Evolutionary conservation across 148 eudicot genomes (phyloP), one percentile per base, ranked within the genome.

Genomic region (Salicornia ramosissima): DNA sequence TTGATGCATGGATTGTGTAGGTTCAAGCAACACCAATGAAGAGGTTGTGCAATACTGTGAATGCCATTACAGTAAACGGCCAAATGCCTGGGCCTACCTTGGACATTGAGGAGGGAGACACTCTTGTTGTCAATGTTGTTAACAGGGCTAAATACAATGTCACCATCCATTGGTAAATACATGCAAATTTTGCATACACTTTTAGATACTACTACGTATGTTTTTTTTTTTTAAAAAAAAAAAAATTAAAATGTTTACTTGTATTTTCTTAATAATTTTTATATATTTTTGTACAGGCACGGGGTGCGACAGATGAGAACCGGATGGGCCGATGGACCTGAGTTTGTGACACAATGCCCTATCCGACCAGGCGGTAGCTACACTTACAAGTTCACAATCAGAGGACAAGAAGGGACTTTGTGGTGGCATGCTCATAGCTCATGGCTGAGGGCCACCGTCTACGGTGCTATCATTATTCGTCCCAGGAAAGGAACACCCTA

Each of bases 391-490:
- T 94, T 87, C 42, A 87, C 78, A 14, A 88, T 90, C 29, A 56
- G 80, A 71, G 96, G 96, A 59, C 97, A 94, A 74, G 96, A 87
- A 82, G 98, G 98, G 19, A 93, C 98, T 22, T 79, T 92, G 1
- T 92, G 98, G 98, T 94, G 98, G 98, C 96, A 94, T 31, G 96
- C 98, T 14, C 98, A 92, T 47, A 92, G 98, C 76, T 90, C 97
- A 19, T 94, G 96, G 96, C 88, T 90, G 42, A 83, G 98, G 77
- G 97, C 98, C 50, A 90, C 97, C 0, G 97, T 94, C 15, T 90
- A 94, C 66, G 97, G 98, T 39, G 96, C 97, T 75, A 59, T 94
- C 0, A 76, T 94, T 31, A 86, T 94, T 75, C 96, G 65, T 24
- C 98, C 98, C 0, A 86, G 72, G 71, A 69, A 76, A 80, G 98